Conservation (phyloP, 2,329 filamentous ascomycete genomes). For the Ascochyta pisi region DNA sequence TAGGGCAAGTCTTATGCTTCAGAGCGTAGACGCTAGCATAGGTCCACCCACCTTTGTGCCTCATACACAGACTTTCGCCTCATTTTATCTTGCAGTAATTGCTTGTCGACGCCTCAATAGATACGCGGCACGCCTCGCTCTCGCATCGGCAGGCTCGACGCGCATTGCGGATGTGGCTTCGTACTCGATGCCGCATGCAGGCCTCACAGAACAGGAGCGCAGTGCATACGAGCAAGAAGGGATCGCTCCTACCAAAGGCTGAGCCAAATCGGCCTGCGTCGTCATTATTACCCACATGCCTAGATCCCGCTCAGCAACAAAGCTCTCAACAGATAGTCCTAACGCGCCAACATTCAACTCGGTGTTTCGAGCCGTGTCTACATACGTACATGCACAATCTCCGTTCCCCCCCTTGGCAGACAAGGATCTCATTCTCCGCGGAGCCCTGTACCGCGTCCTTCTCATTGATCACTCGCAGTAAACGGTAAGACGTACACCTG, state of each 20-base stretch:
- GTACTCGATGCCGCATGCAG: background rate
- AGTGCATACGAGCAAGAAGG: background rate
- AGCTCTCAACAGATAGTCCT: background rate
- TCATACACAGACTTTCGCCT: background rate
- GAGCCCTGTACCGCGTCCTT: background rate
- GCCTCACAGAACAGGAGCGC: background rate
- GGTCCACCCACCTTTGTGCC: background rate
- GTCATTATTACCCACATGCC: background rate
- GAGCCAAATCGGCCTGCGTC: background rate
- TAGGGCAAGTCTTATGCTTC: no score
- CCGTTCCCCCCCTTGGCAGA: background rate
- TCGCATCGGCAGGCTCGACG: background rate
- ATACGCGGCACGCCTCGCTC: background rate
- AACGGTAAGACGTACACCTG: slow-evolving; percentile 5
- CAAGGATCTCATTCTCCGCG: background rate
- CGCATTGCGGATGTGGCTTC: background rate
- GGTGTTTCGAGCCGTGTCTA: no score
- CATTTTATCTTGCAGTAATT: background rate
- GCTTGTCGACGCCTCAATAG: background rate
- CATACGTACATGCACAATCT: background rate
- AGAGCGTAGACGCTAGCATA: background rate
- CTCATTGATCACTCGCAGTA: background rate
- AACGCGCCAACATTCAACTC: no score
- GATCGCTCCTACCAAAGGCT: background rate
- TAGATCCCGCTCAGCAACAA: background rate